These are phyloP conservation scores for Baudoinia panamericana DNA, from an alignment of 495 filamentous ascomycete species.

Conservation along the genomic window DNA sequence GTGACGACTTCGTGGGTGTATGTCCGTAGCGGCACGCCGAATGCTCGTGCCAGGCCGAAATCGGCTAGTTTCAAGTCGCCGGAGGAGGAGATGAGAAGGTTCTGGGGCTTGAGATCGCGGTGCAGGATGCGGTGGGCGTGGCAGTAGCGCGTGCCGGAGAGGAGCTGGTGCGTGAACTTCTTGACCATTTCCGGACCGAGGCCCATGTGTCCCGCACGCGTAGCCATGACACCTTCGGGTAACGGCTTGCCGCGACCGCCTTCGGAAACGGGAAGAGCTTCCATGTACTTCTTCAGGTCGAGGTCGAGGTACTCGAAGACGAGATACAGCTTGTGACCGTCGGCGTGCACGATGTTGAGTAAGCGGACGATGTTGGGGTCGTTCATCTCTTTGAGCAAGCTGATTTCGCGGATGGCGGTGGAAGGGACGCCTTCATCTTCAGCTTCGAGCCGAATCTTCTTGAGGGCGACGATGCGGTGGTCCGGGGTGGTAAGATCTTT, in stretches of 20 bases:
- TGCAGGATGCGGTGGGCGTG: conserved; percentile 91
- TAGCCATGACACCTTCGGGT: conserved; percentile 53
- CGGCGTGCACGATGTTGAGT: conserved; percentile 97
- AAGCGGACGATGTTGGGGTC: conserved; percentile 96
- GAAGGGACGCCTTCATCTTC: conserved; percentile 90
- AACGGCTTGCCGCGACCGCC: conserved; percentile 81
- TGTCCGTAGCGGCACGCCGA: conserved; percentile 89
- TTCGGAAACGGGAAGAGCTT: conserved; percentile 79
- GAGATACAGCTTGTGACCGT: conserved; percentile 94
- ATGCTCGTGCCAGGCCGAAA: conserved; percentile 91
- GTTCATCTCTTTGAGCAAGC: conserved; percentile 97
- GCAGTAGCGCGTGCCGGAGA: conserved; percentile 85
- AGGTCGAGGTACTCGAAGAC: conserved; percentile 98
- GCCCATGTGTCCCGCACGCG: conserved; percentile 54
- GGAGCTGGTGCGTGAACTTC: conserved; percentile 93
- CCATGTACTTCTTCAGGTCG: conserved; percentile 99
- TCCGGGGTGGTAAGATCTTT: conserved; percentile 92
- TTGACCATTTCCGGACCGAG: conserved; percentile 76
- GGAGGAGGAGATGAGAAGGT: conserved; percentile 84
- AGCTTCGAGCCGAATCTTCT: conserved; percentile 97
- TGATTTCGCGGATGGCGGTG: conserved; percentile 98
- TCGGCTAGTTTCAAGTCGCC: conserved; percentile 96
- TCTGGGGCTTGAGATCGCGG: conserved; percentile 95
- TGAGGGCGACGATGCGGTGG: conserved; percentile 69
- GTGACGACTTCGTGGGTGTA: conserved; percentile 99